phyloP scores from a whole-genome alignment of 1,284 basidiomycete species.

The Cerioporus squamosus region DNA sequence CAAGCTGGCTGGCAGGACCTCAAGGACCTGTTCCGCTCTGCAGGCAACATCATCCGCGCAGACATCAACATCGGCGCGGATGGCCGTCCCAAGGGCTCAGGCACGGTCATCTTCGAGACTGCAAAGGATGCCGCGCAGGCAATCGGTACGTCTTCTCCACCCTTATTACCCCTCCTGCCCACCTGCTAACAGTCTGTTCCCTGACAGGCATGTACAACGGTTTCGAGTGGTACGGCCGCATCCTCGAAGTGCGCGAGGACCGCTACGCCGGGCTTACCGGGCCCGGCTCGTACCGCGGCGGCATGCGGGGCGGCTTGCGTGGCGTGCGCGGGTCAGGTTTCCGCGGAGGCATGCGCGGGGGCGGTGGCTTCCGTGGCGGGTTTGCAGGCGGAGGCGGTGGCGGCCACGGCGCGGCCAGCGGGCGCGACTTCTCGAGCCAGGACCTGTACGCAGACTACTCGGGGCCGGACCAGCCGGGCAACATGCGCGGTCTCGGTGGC shows the following conservation, averaged over 20 bases:
- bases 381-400: constrained; percentile 53
- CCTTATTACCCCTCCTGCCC: neutral
- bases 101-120: constrained; percentile 94
- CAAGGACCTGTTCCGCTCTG: constrained; percentile 94
- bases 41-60: constrained; percentile 92
- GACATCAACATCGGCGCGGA: constrained; percentile 93
- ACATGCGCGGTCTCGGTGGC: constrained; percentile 57
- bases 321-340: constrained; percentile 45
- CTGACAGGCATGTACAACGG: constrained; percentile 87
- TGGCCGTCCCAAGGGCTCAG: constrained; percentile 92
- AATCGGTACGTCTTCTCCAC: constrained; percentile 64
- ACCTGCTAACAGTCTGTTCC: constrained; percentile 1
- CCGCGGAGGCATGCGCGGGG: constrained; percentile 68
- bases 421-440: constrained; percentile 76
- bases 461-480: constrained; percentile 70
- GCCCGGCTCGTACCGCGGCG: constrained; percentile 65
- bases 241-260: constrained; percentile 93
- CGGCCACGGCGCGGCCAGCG: constrained; percentile 54
- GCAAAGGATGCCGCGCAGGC: constrained; percentile 90
- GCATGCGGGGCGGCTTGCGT: constrained; percentile 49
- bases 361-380: constrained; percentile 51
- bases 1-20: constrained; percentile 99
- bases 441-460: constrained; percentile 84
- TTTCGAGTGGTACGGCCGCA: constrained; percentile 92
- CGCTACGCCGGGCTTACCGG: constrained; percentile 85